These are phyloP conservation scores for Vaccinium vitisidaea DNA, from an alignment of 148 eudicot genomes.

Conservation along the genomic window DNA sequence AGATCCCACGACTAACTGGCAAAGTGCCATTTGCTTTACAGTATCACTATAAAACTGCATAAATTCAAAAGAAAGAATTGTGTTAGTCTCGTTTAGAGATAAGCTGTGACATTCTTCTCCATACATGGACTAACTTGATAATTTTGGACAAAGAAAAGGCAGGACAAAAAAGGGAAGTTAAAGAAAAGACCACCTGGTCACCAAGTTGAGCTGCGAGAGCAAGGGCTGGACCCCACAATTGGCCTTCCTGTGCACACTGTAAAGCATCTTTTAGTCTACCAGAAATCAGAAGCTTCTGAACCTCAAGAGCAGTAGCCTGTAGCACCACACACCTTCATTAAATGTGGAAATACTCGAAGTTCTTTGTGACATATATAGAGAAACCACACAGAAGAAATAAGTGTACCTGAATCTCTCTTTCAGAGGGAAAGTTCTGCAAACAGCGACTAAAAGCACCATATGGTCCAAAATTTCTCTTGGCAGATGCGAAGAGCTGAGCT, in stretches of 20 bases:
- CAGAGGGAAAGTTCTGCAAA: constrained; percentile 66
- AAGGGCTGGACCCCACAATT: constrained; percentile 77
- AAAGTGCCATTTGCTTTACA: constrained; percentile 74
- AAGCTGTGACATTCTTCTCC: constrained; percentile 5
- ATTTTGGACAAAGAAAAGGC: background rate
- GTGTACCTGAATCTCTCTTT: constrained; percentile 51
- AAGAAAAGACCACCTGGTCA: constrained; percentile 43
- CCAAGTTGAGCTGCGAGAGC: constrained; percentile 77
- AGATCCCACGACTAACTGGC: constrained; percentile 61
- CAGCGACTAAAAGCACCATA: constrained; percentile 43
- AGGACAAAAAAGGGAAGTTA: background rate
- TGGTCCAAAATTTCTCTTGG: constrained; percentile 35
- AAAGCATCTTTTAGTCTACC: constrained; percentile 75
- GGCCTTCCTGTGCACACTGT: constrained; percentile 73
- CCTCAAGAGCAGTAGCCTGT: constrained; percentile 73
- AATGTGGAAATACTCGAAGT: background rate
- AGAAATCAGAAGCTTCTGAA: constrained; percentile 70
- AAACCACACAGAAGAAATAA: background rate
- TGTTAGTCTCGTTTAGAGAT: background rate
- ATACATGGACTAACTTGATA: background rate
- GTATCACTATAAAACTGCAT: constrained; percentile 76
- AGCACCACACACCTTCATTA: constrained; percentile 12
- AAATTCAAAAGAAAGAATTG: background rate
- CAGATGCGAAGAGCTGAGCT: constrained; percentile 67
- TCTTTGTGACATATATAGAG: background rate